These are phyloP conservation scores for Lavandula angustifolia DNA, from an alignment of 257 asterid species.

Conservation along the genomic window DNA sequence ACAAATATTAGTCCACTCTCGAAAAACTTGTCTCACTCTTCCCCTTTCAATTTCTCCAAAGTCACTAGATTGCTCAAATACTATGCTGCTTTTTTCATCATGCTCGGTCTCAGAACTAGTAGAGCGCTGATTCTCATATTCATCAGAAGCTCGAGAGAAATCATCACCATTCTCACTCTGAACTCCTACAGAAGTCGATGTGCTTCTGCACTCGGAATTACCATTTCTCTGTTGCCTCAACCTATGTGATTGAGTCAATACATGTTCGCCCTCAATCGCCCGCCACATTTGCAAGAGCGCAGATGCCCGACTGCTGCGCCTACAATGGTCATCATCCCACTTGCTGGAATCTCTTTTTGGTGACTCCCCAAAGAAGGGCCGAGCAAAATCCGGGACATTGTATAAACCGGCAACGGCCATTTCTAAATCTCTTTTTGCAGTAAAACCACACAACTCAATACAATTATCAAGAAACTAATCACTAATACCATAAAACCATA, in stretches of 20 bases:
- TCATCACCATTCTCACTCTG: constrained; percentile 47
- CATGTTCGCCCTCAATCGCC: constrained; percentile 75
- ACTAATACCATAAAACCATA: constrained; percentile 13
- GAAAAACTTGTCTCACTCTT: constrained; percentile 75
- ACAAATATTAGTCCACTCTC: constrained; percentile 70
- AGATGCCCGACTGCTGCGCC: constrained; percentile 56
- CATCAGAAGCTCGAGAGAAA: constrained; percentile 41
- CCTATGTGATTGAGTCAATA: constrained; percentile 43
- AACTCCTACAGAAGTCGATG: constrained; percentile 39
- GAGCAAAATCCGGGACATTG: constrained; percentile 52
- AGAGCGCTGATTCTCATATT: constrained; percentile 44
- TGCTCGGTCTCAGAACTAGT: constrained; percentile 42
- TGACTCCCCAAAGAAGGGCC: constrained; percentile 48
- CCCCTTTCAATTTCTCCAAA: constrained; percentile 76
- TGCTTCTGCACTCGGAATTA: constrained; percentile 38
- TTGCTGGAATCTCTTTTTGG: constrained; percentile 40
- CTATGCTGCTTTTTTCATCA: constrained; percentile 54
- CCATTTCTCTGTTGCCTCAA: constrained; percentile 38
- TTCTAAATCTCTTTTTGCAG: constrained; percentile 1
- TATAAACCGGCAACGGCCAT: constrained; percentile 85
- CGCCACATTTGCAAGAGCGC: constrained; percentile 78
- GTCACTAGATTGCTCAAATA: constrained; percentile 65
- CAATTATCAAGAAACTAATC: constrained; percentile 27
- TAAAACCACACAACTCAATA: constrained; percentile 24
- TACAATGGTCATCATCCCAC: constrained; percentile 37